phyloP scores from a whole-genome alignment of 2,329 filamentous ascomycete species.

The Botrytis fragariae region DNA sequence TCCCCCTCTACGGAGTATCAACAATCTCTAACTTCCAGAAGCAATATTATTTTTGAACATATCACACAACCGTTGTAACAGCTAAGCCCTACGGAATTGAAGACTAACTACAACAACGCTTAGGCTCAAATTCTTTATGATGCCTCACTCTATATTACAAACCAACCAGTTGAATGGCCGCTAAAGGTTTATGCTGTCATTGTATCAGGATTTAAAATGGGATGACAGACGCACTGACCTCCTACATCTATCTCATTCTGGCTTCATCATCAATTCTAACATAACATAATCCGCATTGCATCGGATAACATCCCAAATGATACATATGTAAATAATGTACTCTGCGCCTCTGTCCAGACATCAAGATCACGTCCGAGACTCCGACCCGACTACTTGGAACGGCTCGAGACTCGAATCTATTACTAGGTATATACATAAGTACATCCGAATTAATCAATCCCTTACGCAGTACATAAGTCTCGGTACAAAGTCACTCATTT shows the following conservation, averaged over 20 bases:
- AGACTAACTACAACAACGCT: neutral
- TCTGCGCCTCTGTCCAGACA: neutral
- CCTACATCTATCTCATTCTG: neutral
- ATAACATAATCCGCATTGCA: neutral
- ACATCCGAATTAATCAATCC: neutral
- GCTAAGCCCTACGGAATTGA: neutral
- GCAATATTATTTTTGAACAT: neutral
- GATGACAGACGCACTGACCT: neutral
- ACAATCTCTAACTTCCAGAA: neutral
- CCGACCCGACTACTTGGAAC: conserved; percentile 11
- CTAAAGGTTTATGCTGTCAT: neutral
- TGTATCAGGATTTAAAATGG: neutral
- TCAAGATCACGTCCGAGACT: neutral
- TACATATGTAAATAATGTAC: neutral
- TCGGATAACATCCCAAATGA: neutral
- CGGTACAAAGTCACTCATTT: neutral
- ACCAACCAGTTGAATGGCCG: neutral
- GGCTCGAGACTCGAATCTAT: conserved; percentile 1
- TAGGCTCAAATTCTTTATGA: neutral
- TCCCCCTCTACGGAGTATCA: neutral
- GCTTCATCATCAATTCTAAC: neutral
- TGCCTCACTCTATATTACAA: neutral
- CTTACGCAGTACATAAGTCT: neutral
- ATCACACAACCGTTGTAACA: neutral
- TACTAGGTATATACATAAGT: neutral